phyloP scores from a whole-genome alignment of 805 yeast species.

The Suhomyces tanzawaensis region DNA sequence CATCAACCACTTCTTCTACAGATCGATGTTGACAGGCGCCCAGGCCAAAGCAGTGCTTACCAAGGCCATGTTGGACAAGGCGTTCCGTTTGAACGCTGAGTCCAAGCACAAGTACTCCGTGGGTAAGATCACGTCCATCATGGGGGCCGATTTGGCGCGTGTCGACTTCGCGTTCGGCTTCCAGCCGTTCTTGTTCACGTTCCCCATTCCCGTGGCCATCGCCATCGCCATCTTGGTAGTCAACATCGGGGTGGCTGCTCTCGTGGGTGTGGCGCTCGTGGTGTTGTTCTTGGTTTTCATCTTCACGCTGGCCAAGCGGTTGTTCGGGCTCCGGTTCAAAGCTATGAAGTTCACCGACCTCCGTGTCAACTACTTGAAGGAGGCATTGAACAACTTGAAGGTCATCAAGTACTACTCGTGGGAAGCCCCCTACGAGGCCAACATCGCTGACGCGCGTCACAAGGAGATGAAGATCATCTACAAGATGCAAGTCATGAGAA shows the following conservation, averaged over 20 bases:
- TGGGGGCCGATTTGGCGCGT: constrained; percentile 28
- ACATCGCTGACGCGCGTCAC: constrained; percentile 53
- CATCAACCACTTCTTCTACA: constrained; percentile 22
- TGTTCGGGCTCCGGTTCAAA: constrained; percentile 54
- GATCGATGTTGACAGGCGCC: constrained; percentile 26
- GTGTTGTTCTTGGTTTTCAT: constrained; percentile 36
- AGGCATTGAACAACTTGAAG: constrained; percentile 73
- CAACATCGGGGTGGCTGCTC: constrained; percentile 24
- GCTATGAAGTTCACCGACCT: constrained; percentile 68
- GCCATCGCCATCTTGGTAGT: constrained; percentile 23
- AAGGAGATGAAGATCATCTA: constrained; percentile 62
- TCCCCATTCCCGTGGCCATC: constrained; percentile 24
- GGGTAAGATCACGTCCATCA: constrained; percentile 26
- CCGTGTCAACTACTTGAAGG: constrained; percentile 75
- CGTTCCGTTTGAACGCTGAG: constrained; percentile 19
- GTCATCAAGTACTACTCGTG: constrained; percentile 86
- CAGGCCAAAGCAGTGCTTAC: constrained; percentile 25
- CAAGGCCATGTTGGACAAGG: constrained; percentile 22
- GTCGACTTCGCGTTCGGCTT: constrained; percentile 28
- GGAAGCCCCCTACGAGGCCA: constrained; percentile 74
- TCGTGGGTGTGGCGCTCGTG: constrained; percentile 25
- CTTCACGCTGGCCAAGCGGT: constrained; percentile 45
- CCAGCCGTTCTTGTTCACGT: constrained; percentile 22
- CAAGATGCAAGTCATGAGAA: constrained; percentile 63
- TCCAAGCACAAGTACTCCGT: constrained; percentile 21